Conservation (phyloP, 345 rosid genomes). For the Brassica incana region DNA sequence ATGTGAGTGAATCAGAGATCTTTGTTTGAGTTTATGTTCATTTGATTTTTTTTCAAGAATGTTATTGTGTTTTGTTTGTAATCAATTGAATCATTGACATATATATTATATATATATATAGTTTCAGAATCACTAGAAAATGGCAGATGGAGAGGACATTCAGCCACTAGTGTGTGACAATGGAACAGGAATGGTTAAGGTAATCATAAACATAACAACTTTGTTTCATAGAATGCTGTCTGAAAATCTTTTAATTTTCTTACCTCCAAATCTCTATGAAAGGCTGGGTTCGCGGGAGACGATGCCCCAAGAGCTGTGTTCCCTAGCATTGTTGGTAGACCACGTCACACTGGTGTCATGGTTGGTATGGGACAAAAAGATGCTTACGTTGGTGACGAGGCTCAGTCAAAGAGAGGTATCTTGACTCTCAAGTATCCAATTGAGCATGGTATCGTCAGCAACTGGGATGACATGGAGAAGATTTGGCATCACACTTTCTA, state of each 20-base stretch:
- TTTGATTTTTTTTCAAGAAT: background rate
- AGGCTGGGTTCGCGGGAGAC: conserved; percentile 64
- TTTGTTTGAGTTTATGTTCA: background rate
- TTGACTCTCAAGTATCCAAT: conserved; percentile 56
- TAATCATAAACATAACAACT: conserved; percentile 6
- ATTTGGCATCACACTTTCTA: conserved; percentile 27
- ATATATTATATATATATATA: no score
- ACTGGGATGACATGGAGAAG: conserved; percentile 68
- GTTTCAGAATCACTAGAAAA: conserved; percentile 39
- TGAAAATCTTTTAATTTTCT: background rate
- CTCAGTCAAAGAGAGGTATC: conserved; percentile 61
- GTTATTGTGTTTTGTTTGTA: background rate
- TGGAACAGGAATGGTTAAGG: conserved; percentile 74
- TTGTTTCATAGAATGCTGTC: background rate
- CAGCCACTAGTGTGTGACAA: conserved; percentile 67
- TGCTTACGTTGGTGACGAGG: conserved; percentile 64
- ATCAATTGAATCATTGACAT: background rate
- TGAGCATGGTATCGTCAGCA: conserved; percentile 65
- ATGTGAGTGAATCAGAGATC: background rate
- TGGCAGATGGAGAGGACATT: conserved; percentile 92
- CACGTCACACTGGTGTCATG: conserved; percentile 62
- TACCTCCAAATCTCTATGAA: background rate
- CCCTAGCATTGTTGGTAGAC: conserved; percentile 63
- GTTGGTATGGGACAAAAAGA: conserved; percentile 69
- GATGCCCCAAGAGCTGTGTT: conserved; percentile 61